Evolutionary conservation across 306 rosid genomes (phyloP), one percentile per base, ranked within the genome.

Genomic region (Acacia crassicarpa): DNA sequence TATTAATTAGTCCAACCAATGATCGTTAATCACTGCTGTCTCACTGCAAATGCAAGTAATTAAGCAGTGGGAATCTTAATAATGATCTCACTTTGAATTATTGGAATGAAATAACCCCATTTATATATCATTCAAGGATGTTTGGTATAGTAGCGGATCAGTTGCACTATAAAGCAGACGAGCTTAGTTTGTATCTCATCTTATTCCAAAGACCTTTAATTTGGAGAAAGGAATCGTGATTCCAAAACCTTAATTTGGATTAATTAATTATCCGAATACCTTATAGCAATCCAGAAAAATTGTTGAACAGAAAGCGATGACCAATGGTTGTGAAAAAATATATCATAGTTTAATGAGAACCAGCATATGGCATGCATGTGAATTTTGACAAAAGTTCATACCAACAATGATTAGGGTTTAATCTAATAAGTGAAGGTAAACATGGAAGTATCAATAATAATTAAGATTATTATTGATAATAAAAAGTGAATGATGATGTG

Each of bases 321-420:
- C 8, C 8, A 38, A 38, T 38, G 41, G 8, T 38, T 38, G 8
- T 38, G 41, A 38, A 38, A 38, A 38, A 38, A 38, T 3, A 25
- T 7, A 11, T 5, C 12, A 41, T 3, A 23, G 43, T 40, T 43
- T 76, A 23, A 15, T 9, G 20, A 32, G 48, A 27, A 22, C 15
- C 41, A 43, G 7, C 11, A 56, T 30, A 25, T 45, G 74, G 35
- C 32, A 9, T 44, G 62, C 72, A 45, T 62, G 62, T 65, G 73
- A 77, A 77, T 63, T 27, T 65, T 63, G 62, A 45, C 17, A 4
- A 77, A 77, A 46, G 63, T 40, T 63, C 49, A 35, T 11, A 20
- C 19, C 43, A 78, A 81, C 81, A 74, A 83, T 83, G 67, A 83
- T 49, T 56, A 65, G 25, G 76, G 43, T 25, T 33, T 76, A 27